A percentile compares a stretch with the other conserved stretches of the same genome.
phyloP scores from a whole-genome alignment of 441 rosid species.

The Syzygium malaccense region DNA sequence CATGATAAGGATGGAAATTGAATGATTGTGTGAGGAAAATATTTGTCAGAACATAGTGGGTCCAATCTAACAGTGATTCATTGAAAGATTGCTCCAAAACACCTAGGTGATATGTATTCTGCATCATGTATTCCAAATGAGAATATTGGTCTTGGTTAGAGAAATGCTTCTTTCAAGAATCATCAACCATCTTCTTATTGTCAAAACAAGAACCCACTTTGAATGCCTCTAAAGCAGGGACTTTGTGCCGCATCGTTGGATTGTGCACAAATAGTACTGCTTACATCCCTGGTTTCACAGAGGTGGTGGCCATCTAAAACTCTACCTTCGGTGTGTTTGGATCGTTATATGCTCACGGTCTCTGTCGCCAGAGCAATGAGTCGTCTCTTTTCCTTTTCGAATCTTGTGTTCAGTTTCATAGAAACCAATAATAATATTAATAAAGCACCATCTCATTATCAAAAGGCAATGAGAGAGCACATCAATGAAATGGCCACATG shows the following conservation, averaged over 20 bases:
- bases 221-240: neutral
- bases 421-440: neutral
- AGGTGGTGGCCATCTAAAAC: neutral
- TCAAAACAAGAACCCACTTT: neutral
- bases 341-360: neutral
- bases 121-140: neutral
- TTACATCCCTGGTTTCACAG: neutral
- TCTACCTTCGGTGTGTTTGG: neutral
- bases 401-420: neutral
- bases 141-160: slow-evolving; percentile 11
- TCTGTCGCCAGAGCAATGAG: neutral
- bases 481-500: slow-evolving; percentile 1
- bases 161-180: slow-evolving; percentile 11
- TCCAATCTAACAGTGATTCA: slow-evolving; percentile 2
- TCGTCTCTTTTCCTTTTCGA: neutral
- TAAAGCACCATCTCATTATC: neutral
- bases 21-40: slow-evolving; percentile 1
- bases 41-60: slow-evolving; percentile 9
- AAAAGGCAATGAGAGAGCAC: neutral
- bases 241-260: neutral
- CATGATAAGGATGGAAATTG: neutral
- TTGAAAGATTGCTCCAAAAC: neutral
- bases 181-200: neutral
- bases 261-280: neutral
- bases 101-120: slow-evolving; percentile 8